phyloP scores from a whole-genome alignment of 306 rosid species.

The Datisca glomerata region DNA sequence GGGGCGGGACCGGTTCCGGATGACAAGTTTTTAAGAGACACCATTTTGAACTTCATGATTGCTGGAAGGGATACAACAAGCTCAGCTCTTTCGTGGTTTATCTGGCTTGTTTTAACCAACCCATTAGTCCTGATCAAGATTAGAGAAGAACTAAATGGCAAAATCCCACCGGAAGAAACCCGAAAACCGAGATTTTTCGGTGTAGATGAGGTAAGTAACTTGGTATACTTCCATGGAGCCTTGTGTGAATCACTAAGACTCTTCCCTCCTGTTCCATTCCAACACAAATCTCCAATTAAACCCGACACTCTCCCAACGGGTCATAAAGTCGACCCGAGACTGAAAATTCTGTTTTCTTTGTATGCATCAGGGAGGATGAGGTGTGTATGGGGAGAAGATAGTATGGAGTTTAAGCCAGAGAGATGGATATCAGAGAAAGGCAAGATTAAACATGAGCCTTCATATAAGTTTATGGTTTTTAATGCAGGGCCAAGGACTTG shows the following conservation, averaged over 20 bases:
- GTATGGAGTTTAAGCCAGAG: slow-evolving; percentile 50
- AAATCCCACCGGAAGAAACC: neutral
- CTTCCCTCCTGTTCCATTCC: slow-evolving; percentile 34
- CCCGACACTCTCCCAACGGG: slow-evolving; percentile 44
- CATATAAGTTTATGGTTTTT: slow-evolving; percentile 34
- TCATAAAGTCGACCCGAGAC: slow-evolving; percentile 10
- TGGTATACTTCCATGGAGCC: slow-evolving; percentile 38
- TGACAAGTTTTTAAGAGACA: slow-evolving; percentile 17
- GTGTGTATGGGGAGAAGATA: slow-evolving; percentile 40
- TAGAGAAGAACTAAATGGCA: slow-evolving; percentile 13
- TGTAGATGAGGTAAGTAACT: slow-evolving; percentile 3
- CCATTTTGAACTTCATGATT: slow-evolving; percentile 1
- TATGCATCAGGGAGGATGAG: slow-evolving; percentile 48
- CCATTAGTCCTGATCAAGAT: slow-evolving; percentile 11
- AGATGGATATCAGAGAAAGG: slow-evolving; percentile 39
- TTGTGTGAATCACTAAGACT: slow-evolving; percentile 42
- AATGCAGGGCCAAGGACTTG: slow-evolving; percentile 50
- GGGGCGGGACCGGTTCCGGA: no score
- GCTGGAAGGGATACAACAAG: slow-evolving; percentile 16
- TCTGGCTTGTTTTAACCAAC: slow-evolving; percentile 14
- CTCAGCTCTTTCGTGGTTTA: slow-evolving; percentile 17
- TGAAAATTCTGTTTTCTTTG: slow-evolving; percentile 11
- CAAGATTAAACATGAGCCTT: slow-evolving; percentile 17
- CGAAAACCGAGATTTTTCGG: neutral
- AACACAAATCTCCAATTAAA: slow-evolving; percentile 13